Evolutionary conservation across 2,329 filamentous ascomycete genomes (phyloP).

Genomic region (Penicillium sp.): DNA sequence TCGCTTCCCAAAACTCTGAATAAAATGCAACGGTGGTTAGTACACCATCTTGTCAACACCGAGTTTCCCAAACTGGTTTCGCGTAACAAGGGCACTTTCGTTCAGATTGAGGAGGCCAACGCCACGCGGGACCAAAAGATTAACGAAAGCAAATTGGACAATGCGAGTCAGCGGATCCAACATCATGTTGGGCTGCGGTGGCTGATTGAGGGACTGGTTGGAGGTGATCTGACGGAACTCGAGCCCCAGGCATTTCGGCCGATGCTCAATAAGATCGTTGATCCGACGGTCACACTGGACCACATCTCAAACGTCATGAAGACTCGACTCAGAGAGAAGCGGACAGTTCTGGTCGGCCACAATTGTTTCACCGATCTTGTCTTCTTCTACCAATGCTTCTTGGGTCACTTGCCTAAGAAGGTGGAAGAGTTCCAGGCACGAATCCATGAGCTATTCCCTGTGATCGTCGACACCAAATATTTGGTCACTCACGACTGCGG

Average conservation of each 20-base stretch:
- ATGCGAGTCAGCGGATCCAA: conserved; percentile 26
- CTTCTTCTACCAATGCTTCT: conserved; percentile 57
- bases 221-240: conserved; percentile 38
- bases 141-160: conserved; percentile 25
- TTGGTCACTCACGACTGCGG: conserved; percentile 53
- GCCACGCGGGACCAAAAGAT: conserved; percentile 32
- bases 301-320: conserved; percentile 33
- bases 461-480: conserved; percentile 59
- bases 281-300: conserved; percentile 19
- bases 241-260: conserved; percentile 29
- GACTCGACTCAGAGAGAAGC: conserved; percentile 41
- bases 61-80: conserved; percentile 48
- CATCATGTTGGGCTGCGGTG: conserved; percentile 43
- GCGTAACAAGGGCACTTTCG: conserved; percentile 33
- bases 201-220: conserved; percentile 44
- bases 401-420: conserved; percentile 52
- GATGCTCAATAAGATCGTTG: conserved; percentile 17
- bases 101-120: conserved; percentile 39
- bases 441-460: conserved; percentile 51
- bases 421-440: conserved; percentile 49
- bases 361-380: conserved; percentile 59
- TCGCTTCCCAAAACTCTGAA: conserved; percentile 39
- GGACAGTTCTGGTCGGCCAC: conserved; percentile 54
- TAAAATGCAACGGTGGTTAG: conserved; percentile 58
- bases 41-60: conserved; percentile 60